These are phyloP conservation scores for Takakia lepidozioides DNA, from an alignment of 225 moss, liverwort and hornwort species.

Conservation along the genomic window DNA sequence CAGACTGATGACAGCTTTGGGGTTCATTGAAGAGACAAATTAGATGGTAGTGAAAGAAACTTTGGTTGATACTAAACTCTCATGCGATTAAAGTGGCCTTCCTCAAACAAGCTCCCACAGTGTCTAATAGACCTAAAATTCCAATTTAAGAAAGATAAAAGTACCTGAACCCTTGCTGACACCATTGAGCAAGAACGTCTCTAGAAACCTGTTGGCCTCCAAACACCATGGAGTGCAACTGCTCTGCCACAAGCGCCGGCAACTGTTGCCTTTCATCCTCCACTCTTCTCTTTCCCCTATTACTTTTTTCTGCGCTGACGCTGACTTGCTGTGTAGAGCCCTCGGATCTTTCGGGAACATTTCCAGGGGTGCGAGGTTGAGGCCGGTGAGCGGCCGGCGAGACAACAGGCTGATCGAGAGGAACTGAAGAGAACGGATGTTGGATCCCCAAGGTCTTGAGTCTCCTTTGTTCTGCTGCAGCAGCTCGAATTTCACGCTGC, in stretches of 20 bases:
- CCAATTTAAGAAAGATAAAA: conserved; percentile 3
- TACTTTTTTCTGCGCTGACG: conserved; percentile 59
- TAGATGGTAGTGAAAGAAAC: no score
- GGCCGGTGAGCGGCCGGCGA: conserved; percentile 30
- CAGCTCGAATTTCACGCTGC: conserved; percentile 95
- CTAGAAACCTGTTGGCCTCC: conserved; percentile 60
- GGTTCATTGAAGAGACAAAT: no score
- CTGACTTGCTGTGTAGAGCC: conserved; percentile 40
- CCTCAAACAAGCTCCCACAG: no score
- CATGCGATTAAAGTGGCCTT: no score
- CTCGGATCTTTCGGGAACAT: conserved; percentile 43
- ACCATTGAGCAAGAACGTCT: conserved; percentile 97
- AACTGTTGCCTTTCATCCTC: conserved; percentile 83
- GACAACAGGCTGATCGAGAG: conserved; percentile 24
- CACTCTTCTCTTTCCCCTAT: conserved; percentile 85
- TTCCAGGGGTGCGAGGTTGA: conserved; percentile 24
- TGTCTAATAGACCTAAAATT: no score
- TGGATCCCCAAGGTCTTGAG: conserved; percentile 38
- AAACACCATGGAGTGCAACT: conserved; percentile 89
- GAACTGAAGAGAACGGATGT: conserved; percentile 40
- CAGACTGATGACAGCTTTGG: no score
- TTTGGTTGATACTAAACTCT: no score
- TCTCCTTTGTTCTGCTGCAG: conserved; percentile 88
- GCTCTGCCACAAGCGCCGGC: conserved; percentile 73
- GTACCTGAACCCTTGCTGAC: conserved; percentile 98